Evolutionary conservation across 805 yeast species (phyloP).

Genomic region (Suhomyces vadensis): DNA sequence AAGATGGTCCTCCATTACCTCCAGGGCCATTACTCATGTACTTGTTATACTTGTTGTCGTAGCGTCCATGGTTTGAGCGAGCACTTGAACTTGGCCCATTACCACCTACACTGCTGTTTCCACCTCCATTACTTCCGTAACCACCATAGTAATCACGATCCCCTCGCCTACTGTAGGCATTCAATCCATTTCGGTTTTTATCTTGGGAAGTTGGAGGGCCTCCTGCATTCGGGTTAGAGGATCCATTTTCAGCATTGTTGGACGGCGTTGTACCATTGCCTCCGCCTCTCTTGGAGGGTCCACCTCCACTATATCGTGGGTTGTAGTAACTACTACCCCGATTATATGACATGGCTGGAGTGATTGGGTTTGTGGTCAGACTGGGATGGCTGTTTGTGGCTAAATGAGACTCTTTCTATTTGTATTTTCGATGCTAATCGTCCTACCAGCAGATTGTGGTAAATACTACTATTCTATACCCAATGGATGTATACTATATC

Average conservation of each 20-base stretch:
- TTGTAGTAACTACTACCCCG: slow-evolving; percentile 16
- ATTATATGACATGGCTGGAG: slow-evolving; percentile 14
- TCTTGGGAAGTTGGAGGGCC: not conserved
- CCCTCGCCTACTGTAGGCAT: slow-evolving; percentile 6
- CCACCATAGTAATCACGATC: slow-evolving; percentile 18
- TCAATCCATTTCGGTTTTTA: not conserved
- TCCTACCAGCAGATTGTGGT: not conserved
- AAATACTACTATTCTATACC: not conserved
- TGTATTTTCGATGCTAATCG: not conserved
- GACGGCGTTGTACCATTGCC: slow-evolving; percentile 2
- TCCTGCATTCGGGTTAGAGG: not conserved
- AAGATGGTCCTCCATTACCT: slow-evolving; percentile 3
- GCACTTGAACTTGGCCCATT: not conserved
- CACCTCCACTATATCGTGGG: slow-evolving; percentile 13
- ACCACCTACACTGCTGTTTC: no score
- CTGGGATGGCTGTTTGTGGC: not conserved
- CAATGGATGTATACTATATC: not conserved
- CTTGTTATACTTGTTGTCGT: slow-evolving; percentile 16
- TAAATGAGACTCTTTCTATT: not conserved
- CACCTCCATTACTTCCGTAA: slow-evolving; percentile 10
- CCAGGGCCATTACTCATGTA: slow-evolving; percentile 8
- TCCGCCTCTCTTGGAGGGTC: slow-evolving; percentile 9
- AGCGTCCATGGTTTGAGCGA: slow-evolving; percentile 8
- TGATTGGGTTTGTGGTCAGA: not conserved
- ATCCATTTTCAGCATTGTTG: not conserved